phyloP scores from a whole-genome alignment of 192 early-diverging fungal species.

The Backusella westeae region DNA sequence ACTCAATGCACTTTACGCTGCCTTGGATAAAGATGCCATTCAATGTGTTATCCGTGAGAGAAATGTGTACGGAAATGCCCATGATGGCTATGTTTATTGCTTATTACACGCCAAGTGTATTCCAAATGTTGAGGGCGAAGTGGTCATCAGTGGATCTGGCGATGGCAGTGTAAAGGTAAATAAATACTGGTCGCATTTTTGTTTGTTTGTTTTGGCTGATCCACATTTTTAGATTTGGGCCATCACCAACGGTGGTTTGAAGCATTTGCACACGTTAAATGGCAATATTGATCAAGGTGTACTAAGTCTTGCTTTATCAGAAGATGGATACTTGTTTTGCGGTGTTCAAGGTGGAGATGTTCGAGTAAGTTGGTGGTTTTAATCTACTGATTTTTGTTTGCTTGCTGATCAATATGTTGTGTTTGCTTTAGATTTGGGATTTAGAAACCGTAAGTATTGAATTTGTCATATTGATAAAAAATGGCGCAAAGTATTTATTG shows the following conservation, averaged over 20 bases:
- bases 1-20: constrained; percentile 3
- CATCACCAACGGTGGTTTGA: constrained; percentile 23
- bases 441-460: constrained; percentile 55
- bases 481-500: constrained; percentile 19
- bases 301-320: constrained; percentile 59
- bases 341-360: constrained; percentile 74
- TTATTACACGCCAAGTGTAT: constrained; percentile 48
- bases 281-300: constrained; percentile 50
- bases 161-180: constrained; percentile 66
- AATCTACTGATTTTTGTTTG: not conserved
- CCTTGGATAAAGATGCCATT: constrained; percentile 43
- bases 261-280: constrained; percentile 29
- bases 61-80: constrained; percentile 57
- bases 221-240: constrained; percentile 28
- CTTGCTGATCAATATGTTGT: not conserved
- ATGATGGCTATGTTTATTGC: constrained; percentile 74
- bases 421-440: constrained; percentile 58
- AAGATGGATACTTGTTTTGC: constrained; percentile 69
- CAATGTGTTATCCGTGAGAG: constrained; percentile 59
- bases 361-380: constrained; percentile 33
- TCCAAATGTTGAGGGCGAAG: constrained; percentile 50
- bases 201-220: not conserved
- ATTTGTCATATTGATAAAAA: constrained; percentile 31
- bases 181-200: not conserved
- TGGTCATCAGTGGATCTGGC: constrained; percentile 60